Percentiles rank a stretch among this genome's conserved stretches.
These are phyloP conservation scores for Posidonia australis DNA, from an alignment of 106 monocot species.

Conservation along the genomic window DNA sequence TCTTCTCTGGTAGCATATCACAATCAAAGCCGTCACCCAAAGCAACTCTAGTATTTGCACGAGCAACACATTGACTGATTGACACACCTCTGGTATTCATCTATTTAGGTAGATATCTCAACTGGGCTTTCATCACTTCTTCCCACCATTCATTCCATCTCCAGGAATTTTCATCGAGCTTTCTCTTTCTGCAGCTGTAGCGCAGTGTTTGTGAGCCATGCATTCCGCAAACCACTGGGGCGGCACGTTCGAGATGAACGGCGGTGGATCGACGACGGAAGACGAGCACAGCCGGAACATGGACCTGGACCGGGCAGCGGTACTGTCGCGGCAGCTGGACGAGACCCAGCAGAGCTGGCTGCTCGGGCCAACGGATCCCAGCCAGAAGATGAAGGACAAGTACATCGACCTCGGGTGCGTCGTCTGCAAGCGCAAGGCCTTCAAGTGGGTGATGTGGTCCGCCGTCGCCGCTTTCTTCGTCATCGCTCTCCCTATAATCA, in stretches of 20 bases:
- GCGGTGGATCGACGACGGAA: slow-evolving; percentile 26
- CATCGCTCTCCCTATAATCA: slow-evolving; percentile 69
- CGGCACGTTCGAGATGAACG: slow-evolving; percentile 61
- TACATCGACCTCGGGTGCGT: slow-evolving; percentile 84
- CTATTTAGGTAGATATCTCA: not conserved
- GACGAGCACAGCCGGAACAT: slow-evolving; percentile 66
- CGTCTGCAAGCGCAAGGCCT: slow-evolving; percentile 55
- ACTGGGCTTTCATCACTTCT: not conserved
- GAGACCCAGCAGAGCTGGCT: slow-evolving; percentile 98
- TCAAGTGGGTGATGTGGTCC: slow-evolving; percentile 49
- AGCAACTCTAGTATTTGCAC: too few species aligned
- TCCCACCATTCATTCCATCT: not conserved
- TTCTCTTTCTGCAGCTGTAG: not conserved
- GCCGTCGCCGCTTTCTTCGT: slow-evolving; percentile 43
- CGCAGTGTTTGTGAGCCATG: not conserved
- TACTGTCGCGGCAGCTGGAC: slow-evolving; percentile 40
- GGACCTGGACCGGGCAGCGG: slow-evolving; percentile 51
- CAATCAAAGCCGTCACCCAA: too few species aligned
- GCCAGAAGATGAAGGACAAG: slow-evolving; percentile 41
- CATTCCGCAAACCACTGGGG: slow-evolving; percentile 66
- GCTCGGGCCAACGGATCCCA: slow-evolving; percentile 38
- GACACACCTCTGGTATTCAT: too few species aligned
- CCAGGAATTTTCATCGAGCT: not conserved
- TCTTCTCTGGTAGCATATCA: too few species aligned
- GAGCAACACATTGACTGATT: too few species aligned